Evolutionary conservation across 2,329 filamentous ascomycete species (phyloP).

Genomic region (Microcyclosporella mali): DNA sequence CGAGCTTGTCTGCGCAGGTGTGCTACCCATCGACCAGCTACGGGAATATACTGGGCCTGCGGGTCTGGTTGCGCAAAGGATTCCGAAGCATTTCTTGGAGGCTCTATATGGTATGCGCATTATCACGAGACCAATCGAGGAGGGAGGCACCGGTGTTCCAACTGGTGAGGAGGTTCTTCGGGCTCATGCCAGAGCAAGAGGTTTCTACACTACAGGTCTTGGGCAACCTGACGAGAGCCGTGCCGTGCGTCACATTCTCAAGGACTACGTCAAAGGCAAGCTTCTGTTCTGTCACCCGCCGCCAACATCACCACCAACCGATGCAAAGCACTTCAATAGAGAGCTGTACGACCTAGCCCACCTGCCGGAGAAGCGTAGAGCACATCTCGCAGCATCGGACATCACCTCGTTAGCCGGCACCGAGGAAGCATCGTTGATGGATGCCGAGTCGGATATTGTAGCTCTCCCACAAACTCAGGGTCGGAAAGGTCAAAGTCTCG

Average conservation of each 20-base stretch:
- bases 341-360: constrained; percentile 81
- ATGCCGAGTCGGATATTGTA: constrained; percentile 44
- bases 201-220: constrained; percentile 76
- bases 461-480: constrained; percentile 46
- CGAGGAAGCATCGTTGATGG: constrained; percentile 38
- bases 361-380: constrained; percentile 73
- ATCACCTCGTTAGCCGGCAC: constrained; percentile 28
- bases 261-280: constrained; percentile 97
- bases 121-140: constrained; percentile 69
- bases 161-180: constrained; percentile 78
- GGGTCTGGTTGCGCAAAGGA: constrained; percentile 72
- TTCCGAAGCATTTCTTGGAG: constrained; percentile 84
- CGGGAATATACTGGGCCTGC: constrained; percentile 86
- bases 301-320: constrained; percentile 57
- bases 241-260: constrained; percentile 81
- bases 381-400: constrained; percentile 51
- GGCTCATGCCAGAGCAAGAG: constrained; percentile 81
- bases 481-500: constrained; percentile 67
- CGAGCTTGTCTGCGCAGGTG: constrained; percentile 89
- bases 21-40: constrained; percentile 93
- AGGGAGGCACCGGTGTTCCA: constrained; percentile 83
- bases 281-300: constrained; percentile 87
- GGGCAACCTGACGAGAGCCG: constrained; percentile 91
- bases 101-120: constrained; percentile 93
- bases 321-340: constrained; percentile 72